A percentile compares a stretch with the other conserved stretches of the same genome.
These are phyloP conservation scores for Nepenthes alata DNA, from an alignment of 179 eudicot species.

Conservation along the genomic window DNA sequence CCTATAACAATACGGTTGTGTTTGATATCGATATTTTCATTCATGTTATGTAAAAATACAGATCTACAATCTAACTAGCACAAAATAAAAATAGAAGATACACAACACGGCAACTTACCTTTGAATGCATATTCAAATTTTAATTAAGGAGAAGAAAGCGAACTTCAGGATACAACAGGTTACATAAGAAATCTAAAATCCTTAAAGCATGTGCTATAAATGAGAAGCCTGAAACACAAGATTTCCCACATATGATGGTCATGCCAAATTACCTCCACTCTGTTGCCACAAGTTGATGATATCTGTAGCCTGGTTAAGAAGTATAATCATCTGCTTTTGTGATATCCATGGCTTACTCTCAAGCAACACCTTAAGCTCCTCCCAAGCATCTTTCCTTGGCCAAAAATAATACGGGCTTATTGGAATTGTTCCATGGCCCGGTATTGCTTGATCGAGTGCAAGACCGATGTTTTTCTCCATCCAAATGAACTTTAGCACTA, in stretches of 20 bases:
- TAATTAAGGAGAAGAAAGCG: too few species aligned
- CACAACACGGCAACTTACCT: too few species aligned
- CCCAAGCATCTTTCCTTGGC: slow-evolving; percentile 98
- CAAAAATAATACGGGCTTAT: slow-evolving; percentile 81
- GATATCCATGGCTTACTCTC: slow-evolving; percentile 93
- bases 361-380: slow-evolving; percentile 72
- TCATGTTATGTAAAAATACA: too few species aligned
- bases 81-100: too few species aligned
- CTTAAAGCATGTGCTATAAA: too few species aligned
- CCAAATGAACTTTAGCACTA: slow-evolving; percentile 84
- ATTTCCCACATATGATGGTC: not conserved
- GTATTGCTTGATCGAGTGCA: slow-evolving; percentile 55
- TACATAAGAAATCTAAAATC: too few species aligned
- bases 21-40: too few species aligned
- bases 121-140: too few species aligned
- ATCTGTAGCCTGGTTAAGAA: slow-evolving; percentile 90
- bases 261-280: slow-evolving; percentile 62
- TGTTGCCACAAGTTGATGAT: slow-evolving; percentile 92
- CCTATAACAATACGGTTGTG: too few species aligned
- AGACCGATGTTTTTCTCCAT: slow-evolving; percentile 94
- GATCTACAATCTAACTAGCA: too few species aligned
- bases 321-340: slow-evolving; percentile 83
- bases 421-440: slow-evolving; percentile 74
- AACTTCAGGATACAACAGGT: too few species aligned
- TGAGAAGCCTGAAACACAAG: slow-evolving; percentile 1